Percentiles rank a stretch among this genome's conserved stretches.
Conservation (phyloP, 371 early-diverging fungal species). For the Mucor lusitanicus region DNA sequence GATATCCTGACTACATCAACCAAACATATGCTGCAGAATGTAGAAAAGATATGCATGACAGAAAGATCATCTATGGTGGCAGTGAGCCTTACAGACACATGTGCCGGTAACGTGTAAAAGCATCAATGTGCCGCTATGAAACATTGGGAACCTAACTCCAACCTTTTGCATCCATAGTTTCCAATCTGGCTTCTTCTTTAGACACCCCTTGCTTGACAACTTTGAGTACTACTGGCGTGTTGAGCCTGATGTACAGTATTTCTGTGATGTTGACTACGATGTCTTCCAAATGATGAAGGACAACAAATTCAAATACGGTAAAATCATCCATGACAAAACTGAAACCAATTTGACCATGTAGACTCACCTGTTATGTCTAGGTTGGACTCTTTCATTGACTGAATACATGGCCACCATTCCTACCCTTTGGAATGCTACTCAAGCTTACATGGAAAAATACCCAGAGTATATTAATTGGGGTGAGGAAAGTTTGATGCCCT, state of each 20-base stretch:
- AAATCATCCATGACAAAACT: not conserved
- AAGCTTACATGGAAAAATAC: conserved; percentile 54
- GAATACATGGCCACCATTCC: conserved; percentile 87
- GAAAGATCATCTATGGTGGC: conserved; percentile 80
- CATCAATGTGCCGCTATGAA: not conserved
- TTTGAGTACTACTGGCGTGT: conserved; percentile 97
- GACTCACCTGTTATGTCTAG: not conserved
- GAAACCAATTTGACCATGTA: not conserved
- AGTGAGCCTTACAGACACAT: conserved; percentile 90
- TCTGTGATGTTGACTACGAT: conserved; percentile 90
- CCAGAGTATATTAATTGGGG: conserved; percentile 35
- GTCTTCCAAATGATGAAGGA: conserved; percentile 86
- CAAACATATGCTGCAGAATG: conserved; percentile 61
- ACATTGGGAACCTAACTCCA: not conserved
- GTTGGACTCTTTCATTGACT: conserved; percentile 77
- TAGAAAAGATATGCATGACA: conserved; percentile 59
- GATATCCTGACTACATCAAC: conserved; percentile 82
- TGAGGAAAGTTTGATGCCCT: conserved; percentile 26
- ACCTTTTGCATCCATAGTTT: conserved; percentile 44
- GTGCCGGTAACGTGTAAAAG: conserved; percentile 66
- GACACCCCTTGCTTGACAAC: conserved; percentile 75
- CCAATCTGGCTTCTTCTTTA: conserved; percentile 82
- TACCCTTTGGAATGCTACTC: conserved; percentile 76
- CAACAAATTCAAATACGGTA: conserved; percentile 81
- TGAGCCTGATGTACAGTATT: conserved; percentile 87